Percentiles rank a stretch among this genome's conserved stretches.
Evolutionary conservation across 495 filamentous ascomycete species (phyloP).

Genomic region (Xylaria flabelliformis): DNA sequence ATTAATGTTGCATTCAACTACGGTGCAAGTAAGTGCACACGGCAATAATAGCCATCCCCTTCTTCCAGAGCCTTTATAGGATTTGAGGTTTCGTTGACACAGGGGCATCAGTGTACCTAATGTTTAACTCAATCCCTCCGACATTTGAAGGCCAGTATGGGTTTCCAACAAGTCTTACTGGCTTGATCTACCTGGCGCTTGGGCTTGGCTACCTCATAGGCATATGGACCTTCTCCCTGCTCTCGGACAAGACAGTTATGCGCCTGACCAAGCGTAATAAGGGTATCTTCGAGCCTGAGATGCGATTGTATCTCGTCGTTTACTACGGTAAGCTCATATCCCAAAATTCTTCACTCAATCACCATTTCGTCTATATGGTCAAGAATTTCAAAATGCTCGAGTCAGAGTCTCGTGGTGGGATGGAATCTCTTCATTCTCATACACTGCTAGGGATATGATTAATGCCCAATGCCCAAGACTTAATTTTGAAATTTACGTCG

Average conservation of each 20-base stretch:
- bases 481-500: neutral
- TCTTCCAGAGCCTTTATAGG: neutral
- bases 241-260: slow-evolving; percentile 53
- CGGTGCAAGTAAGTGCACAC: slow-evolving; percentile 51
- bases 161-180: slow-evolving; percentile 42
- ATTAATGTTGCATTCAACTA: slow-evolving; percentile 78
- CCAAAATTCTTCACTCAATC: neutral
- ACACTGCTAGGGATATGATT: neutral
- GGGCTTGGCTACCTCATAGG: slow-evolving; percentile 51
- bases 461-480: neutral
- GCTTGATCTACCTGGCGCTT: slow-evolving; percentile 52
- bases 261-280: slow-evolving; percentile 52
- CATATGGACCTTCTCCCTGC: slow-evolving; percentile 39
- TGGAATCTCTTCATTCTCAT: neutral
- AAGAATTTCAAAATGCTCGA: neutral
- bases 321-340: slow-evolving; percentile 37
- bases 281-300: slow-evolving; percentile 63
- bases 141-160: slow-evolving; percentile 63
- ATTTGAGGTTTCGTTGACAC: neutral
- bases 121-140: slow-evolving; percentile 71
- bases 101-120: slow-evolving; percentile 63
- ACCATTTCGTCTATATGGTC: neutral
- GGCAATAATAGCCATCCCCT: neutral
- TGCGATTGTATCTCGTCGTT: slow-evolving; percentile 51
- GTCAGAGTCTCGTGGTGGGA: neutral